Conservation (phyloP, 345 rosid species). For the Trapa incisa region DNA sequence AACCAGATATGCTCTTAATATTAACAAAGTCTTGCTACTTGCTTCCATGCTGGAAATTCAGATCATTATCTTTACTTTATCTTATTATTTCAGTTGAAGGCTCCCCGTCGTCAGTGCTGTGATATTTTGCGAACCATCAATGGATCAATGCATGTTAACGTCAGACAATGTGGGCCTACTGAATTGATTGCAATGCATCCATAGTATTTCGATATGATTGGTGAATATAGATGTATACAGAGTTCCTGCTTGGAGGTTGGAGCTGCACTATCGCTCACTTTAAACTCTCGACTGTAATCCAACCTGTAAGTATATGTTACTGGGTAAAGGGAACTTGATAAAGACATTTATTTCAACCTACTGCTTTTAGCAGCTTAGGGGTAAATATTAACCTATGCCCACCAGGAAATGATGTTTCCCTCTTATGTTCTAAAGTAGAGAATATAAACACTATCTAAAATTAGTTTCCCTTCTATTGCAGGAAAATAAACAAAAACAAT, state of each 20-base stretch:
- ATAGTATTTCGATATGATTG: constrained; percentile 10
- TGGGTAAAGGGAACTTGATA: not conserved
- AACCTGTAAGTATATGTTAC: not conserved
- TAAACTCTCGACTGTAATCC: not conserved
- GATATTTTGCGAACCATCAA: constrained; percentile 33
- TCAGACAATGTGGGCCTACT: constrained; percentile 38
- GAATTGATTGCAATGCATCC: constrained; percentile 57
- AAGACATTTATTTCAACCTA: not conserved
- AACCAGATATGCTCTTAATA: not conserved
- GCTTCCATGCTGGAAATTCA: not conserved
- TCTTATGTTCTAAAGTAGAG: not conserved
- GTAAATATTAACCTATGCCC: not conserved
- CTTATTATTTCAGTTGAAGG: constrained; percentile 32
- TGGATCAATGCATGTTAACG: constrained; percentile 41
- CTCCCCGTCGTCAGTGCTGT: constrained; percentile 65
- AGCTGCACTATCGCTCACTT: not conserved
- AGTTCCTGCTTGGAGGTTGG: constrained; percentile 5
- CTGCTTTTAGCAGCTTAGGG: not conserved
- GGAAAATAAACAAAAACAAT: not conserved
- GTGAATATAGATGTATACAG: not conserved
- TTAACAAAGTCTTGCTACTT: not conserved
- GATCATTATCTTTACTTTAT: not conserved
- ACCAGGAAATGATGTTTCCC: not conserved
- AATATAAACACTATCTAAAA: not conserved
- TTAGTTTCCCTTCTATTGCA: not conserved